These are phyloP conservation scores for Didymella keratinophila DNA, from an alignment of 2,329 filamentous ascomycete genomes.

Conservation along the genomic window DNA sequence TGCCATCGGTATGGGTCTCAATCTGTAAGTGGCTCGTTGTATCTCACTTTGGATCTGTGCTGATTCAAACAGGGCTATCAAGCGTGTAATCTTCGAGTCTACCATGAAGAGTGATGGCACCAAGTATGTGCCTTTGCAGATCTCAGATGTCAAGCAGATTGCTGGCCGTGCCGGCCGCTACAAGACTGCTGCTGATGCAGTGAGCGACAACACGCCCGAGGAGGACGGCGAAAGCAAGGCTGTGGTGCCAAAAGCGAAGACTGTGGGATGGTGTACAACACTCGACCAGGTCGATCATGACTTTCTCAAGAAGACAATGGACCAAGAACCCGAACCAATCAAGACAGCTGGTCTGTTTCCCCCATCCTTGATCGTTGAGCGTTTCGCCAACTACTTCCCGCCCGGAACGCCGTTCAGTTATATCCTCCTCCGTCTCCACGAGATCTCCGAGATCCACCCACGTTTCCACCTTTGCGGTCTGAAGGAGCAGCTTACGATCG, in stretches of 20 bases:
- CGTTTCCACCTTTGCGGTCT: conserved; percentile 76
- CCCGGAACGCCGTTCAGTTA: conserved; percentile 82
- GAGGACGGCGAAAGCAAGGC: conserved; percentile 12
- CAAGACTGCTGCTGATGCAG: conserved; percentile 70
- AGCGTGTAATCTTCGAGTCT: conserved; percentile 86
- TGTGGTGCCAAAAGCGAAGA: conserved; percentile 21
- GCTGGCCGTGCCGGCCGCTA: conserved; percentile 90
- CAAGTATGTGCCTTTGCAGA: conserved; percentile 64
- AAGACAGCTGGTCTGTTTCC: conserved; percentile 76
- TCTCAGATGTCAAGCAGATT: conserved; percentile 92
- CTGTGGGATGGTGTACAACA: conserved; percentile 79
- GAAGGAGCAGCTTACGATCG: conserved; percentile 68
- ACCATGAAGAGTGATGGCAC: conserved; percentile 74
- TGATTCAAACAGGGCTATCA: conserved; percentile 67
- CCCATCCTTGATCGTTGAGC: conserved; percentile 73
- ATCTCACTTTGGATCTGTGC: not conserved
- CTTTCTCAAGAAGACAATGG: conserved; percentile 69
- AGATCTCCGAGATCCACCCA: conserved; percentile 69
- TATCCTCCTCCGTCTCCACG: conserved; percentile 76
- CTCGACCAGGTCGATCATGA: conserved; percentile 74
- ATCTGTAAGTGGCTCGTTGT: conserved; percentile 66
- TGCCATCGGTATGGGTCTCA: conserved; percentile 96
- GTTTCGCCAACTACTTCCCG: conserved; percentile 83
- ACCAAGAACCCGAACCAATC: conserved; percentile 69
- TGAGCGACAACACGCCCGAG: conserved; percentile 32